Evolutionary conservation across 2,329 filamentous ascomycete genomes (phyloP), one percentile per base, ranked within the genome.

Genomic region (Grosmannia clavigera): DNA sequence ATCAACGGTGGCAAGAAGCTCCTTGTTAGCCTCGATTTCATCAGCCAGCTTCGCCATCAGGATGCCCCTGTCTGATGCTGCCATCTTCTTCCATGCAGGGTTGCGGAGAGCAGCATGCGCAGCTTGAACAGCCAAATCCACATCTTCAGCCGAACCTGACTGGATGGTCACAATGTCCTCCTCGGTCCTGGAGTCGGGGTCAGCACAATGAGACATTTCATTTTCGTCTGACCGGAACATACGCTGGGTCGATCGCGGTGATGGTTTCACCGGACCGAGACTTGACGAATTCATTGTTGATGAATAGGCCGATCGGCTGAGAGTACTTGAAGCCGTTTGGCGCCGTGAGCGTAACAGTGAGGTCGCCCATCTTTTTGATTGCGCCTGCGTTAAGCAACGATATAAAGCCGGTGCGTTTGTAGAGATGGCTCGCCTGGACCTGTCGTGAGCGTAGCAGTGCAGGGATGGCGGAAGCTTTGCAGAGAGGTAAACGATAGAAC

Each of bases 1-100:
- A 72, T 94, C 74, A n/a, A 80, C 68, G 0, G 76, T 76, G 59
- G 79, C 70, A 5, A 76, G 66, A 2, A 63, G 64, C 22, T 68
- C 63, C n/a, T 67, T 63, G 62, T 75, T 67, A 54, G 69, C 62
- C 43, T 75, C 72, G 40, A 78, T 66, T 5, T 78, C 64, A 35
- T 70, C 69, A 2, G 76, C 77, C 29, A 79, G 68, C 59, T 74
- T 76, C 58, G 71, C 63, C 64, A 80, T 65, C 9, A 74, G 71
- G n/a, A 69, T 69, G 27, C 71, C 69, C 40, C 76, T 72, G 3
- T 58, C 50, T 1, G 50, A 31, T 7, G 54, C 53, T 7, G 59
- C 25, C 31, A 61, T 50, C 31, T 54, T 50, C 52, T 55, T 56
- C 60, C 62, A 63, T 3, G 25, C 38, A 3, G 58, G 55, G 48